Conservation (phyloP, 257 asterid genomes). For the Nyctanthes arbortristis region DNA sequence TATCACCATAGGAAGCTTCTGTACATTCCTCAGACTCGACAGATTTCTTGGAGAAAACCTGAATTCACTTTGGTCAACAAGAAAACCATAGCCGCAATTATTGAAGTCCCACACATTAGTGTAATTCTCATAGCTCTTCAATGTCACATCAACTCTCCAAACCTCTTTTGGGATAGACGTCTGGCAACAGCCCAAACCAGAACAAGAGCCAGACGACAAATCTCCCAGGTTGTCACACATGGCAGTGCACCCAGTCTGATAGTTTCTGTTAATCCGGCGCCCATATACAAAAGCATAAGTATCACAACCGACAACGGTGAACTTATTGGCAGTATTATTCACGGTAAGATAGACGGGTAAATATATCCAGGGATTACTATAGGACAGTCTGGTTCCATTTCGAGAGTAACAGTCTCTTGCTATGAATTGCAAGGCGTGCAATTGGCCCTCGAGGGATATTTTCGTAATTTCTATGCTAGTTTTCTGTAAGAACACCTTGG, state of each 20-base stretch:
- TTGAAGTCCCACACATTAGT: neutral
- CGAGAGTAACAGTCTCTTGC: constrained; percentile 16
- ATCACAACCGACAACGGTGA: constrained; percentile 40
- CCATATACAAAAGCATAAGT: constrained; percentile 18
- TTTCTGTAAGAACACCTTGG: neutral
- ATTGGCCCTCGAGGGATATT: constrained; percentile 30
- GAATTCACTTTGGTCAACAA: constrained; percentile 18
- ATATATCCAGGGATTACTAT: rapidly evolving
- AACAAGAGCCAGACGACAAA: constrained; percentile 32
- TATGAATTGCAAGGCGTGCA: constrained; percentile 3
- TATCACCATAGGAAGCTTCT: constrained; percentile 29
- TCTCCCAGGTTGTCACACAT: constrained; percentile 14
- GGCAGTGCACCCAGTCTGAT: constrained; percentile 32
- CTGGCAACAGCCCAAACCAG: constrained; percentile 40
- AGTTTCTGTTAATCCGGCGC: neutral
- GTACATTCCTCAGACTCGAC: neutral
- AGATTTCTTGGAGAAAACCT: constrained; percentile 14
- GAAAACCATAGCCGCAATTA: constrained; percentile 35
- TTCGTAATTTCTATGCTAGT: neutral
- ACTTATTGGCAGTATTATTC: constrained; percentile 25
- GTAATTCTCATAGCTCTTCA: neutral
- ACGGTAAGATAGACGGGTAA: neutral
- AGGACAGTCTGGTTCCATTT: too few species aligned
- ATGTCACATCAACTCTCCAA: neutral
- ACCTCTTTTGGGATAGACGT: constrained; percentile 22